Percentiles rank a stretch among this genome's conserved stretches.
These are phyloP conservation scores for Phytopythium helicoides DNA, from an alignment of 352 stramenopile genomes.

Conservation along the genomic window DNA sequence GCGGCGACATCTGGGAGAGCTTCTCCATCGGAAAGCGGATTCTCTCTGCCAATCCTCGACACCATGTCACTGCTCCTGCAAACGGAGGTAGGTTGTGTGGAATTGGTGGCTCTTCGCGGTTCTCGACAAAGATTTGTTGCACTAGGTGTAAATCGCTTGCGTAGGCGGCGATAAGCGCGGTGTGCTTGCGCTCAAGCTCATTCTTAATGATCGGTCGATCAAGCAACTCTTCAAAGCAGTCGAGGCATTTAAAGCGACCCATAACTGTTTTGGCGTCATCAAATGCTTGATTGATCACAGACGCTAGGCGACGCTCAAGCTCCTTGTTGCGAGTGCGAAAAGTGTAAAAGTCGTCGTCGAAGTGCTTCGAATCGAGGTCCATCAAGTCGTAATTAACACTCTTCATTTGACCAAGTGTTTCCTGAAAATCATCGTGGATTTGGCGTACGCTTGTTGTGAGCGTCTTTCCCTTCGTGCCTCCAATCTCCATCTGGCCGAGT, in stretches of 20 bases:
- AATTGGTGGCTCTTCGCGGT: slow-evolving; percentile 82
- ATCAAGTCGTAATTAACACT: slow-evolving; percentile 87
- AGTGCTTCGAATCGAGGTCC: slow-evolving; percentile 87
- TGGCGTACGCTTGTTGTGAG: slow-evolving; percentile 88
- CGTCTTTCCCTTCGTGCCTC: slow-evolving; percentile 92
- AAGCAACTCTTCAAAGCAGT: slow-evolving; percentile 90
- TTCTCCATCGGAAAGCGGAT: slow-evolving; percentile 91
- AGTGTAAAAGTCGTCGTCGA: slow-evolving; percentile 91
- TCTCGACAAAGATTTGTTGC: slow-evolving; percentile 90
- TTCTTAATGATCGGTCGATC: slow-evolving; percentile 85
- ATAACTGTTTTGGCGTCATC: slow-evolving; percentile 90
- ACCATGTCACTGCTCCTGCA: slow-evolving; percentile 90
- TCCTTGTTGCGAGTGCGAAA: slow-evolving; percentile 90
- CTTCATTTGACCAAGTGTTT: slow-evolving; percentile 74
- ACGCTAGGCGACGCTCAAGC: slow-evolving; percentile 82
- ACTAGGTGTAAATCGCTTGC: slow-evolving; percentile 78
- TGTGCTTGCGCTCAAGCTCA: slow-evolving; percentile 88
- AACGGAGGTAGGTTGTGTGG: slow-evolving; percentile 88
- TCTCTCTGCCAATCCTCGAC: slow-evolving; percentile 76
- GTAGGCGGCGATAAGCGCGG: slow-evolving; percentile 74
- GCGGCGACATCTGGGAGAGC: slow-evolving; percentile 70
- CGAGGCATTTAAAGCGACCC: slow-evolving; percentile 89
- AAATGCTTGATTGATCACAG: slow-evolving; percentile 91
- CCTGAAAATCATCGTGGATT: slow-evolving; percentile 86
- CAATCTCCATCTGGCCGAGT: slow-evolving; percentile 86